A percentile compares a stretch with the other conserved stretches of the same genome.
These are phyloP conservation scores for Pyronema omphalodes DNA, from an alignment of 495 filamentous ascomycete genomes.

Conservation along the genomic window DNA sequence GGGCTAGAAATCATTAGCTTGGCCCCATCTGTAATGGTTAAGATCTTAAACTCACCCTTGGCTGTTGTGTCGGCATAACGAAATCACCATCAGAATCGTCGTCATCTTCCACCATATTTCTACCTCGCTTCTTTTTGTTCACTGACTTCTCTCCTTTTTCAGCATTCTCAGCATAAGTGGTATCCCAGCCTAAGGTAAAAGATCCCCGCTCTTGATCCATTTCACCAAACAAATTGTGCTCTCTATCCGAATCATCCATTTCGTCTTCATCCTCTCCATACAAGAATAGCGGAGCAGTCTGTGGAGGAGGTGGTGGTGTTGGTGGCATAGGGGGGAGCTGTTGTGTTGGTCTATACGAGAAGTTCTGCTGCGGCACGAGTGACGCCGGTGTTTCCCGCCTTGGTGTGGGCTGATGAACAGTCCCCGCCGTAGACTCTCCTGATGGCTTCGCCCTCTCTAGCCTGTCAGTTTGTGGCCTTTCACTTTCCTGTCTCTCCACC, in stretches of 20 bases:
- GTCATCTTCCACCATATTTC: background rate
- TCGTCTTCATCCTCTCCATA: background rate
- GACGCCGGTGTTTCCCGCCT: background rate
- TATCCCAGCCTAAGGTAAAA: background rate
- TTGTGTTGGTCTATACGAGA: background rate
- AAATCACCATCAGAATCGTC: background rate
- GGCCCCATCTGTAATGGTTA: no score
- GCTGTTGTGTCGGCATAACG: background rate
- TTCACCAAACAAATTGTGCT: background rate
- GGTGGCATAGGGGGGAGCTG: background rate
- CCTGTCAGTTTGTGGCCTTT: no score
- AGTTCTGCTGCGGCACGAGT: background rate
- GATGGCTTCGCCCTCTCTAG: no score
- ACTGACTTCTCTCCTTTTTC: background rate
- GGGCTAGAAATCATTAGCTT: no score
- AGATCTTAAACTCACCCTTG: no score
- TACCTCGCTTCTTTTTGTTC: background rate
- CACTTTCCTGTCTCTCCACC: no score
- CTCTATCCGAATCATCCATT: background rate
- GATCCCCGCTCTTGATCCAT: background rate
- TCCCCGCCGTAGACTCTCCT: no score
- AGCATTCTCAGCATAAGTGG: background rate
- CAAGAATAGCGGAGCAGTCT: constrained; percentile 1
- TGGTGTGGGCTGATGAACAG: no score
- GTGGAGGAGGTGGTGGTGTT: background rate